These are phyloP conservation scores for Schizopora paradoxa DNA, from an alignment of 1,284 basidiomycete species.

Conservation along the genomic window DNA sequence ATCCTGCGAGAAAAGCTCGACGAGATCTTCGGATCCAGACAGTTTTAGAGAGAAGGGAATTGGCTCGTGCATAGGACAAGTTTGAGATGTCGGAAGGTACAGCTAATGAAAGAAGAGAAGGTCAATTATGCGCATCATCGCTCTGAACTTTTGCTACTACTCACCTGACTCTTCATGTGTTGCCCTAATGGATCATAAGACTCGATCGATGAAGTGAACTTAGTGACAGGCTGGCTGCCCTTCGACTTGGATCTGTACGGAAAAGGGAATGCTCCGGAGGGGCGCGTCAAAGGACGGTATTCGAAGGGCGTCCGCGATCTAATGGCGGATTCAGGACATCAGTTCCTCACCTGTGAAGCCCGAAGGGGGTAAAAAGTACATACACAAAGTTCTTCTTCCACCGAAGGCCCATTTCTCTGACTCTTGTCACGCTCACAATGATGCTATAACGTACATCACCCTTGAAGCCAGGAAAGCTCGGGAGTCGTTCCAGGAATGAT, in stretches of 20 bases:
- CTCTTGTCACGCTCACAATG: constrained; percentile 5
- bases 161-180: constrained; percentile 9
- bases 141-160: not conserved
- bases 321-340: not conserved
- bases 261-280: constrained; percentile 8
- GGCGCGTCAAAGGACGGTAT: constrained; percentile 12
- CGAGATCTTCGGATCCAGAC: constrained; percentile 6
- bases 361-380: not conserved
- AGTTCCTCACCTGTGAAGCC: not conserved
- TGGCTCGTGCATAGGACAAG: constrained; percentile 4
- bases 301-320: constrained; percentile 6
- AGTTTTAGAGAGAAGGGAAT: constrained; percentile 15
- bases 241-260: constrained; percentile 1
- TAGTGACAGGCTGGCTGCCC: not conserved
- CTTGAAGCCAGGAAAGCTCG: constrained; percentile 11
- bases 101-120: constrained; percentile 6
- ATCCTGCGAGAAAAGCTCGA: not conserved
- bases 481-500: constrained; percentile 7
- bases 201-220: constrained; percentile 6
- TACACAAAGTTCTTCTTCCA: constrained; percentile 11
- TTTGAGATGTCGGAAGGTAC: constrained; percentile 16
- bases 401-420: constrained; percentile 6
- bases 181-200: constrained; percentile 3
- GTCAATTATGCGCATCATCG: not conserved
- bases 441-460: constrained; percentile 11